Evolutionary conservation across 306 rosid species (phyloP).

Genomic region (Begonia peltatifolia): DNA sequence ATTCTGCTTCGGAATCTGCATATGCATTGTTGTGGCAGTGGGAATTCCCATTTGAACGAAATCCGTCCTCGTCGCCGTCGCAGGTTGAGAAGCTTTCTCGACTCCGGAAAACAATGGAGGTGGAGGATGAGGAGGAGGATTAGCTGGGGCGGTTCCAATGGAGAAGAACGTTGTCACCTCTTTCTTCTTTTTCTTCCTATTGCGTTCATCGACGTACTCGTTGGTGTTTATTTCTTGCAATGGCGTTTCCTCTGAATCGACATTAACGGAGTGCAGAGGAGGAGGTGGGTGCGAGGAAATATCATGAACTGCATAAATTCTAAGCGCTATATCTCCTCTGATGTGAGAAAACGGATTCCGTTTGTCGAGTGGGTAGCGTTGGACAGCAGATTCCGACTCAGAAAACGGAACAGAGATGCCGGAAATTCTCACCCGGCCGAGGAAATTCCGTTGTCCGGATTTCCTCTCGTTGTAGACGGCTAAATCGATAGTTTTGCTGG

Average conservation of each 20-base stretch:
- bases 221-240: slow-evolving; percentile 54
- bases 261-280: slow-evolving; percentile 4
- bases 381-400: slow-evolving; percentile 36
- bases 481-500: slow-evolving; percentile 43
- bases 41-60: slow-evolving; percentile 45
- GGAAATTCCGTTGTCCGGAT: slow-evolving; percentile 34
- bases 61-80: slow-evolving; percentile 34
- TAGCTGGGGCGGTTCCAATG: slow-evolving; percentile 29
- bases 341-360: slow-evolving; percentile 45
- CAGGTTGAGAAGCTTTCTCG: not conserved
- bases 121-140: slow-evolving; percentile 11
- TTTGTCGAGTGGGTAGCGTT: slow-evolving; percentile 79
- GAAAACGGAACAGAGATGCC: slow-evolving; percentile 47
- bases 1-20: slow-evolving; percentile 52
- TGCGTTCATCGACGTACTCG: slow-evolving; percentile 18
- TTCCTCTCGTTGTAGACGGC: slow-evolving; percentile 35
- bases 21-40: slow-evolving; percentile 36
- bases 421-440: slow-evolving; percentile 62
- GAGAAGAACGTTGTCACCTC: slow-evolving; percentile 75
- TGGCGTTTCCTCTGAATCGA: slow-evolving; percentile 23
- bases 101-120: slow-evolving; percentile 10
- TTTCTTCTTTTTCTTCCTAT: slow-evolving; percentile 29
- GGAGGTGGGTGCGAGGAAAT: slow-evolving; percentile 3
- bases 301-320: slow-evolving; percentile 22
- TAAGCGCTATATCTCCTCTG: slow-evolving; percentile 70